Base-by-base conservation (phyloP, 345 rosid genomes). In the Bretschneidera sinensis region DNA sequence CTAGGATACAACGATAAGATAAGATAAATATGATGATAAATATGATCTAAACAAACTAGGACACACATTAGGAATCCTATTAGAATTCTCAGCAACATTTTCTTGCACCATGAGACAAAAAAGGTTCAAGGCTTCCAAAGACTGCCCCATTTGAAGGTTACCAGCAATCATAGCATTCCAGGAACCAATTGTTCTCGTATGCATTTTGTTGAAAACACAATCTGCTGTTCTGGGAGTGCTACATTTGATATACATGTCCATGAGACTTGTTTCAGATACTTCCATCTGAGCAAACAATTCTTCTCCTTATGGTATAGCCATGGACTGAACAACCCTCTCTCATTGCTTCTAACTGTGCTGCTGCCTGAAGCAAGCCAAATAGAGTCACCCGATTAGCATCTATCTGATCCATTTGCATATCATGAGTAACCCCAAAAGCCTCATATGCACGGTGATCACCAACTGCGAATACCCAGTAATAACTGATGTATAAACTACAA, bases 161-260 rank as follows among this genome's bases (percentile, higher is more conserved):
- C 76, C 71, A 43, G 61, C 69, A 49, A 71, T 61, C 71, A 68
- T 51, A 24, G 71, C 76, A 76, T 71, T 76, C 76, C 76, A 71
- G 35, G 56, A 64, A 61, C 76, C 68, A 57, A 54, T 61, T 34
- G 48, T 53, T 61, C 25, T 64, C 34, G 17, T 20, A 23, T 71
- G 48, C 62, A 64, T 60, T 59, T 51, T 31, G 18, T 52, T 47
- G 51, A 70, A 76, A 48, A 61, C 43, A 43, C 53, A 48, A 5
- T 57, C 59, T 8, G 73, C 76, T 47, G 17, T 63, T 23, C 25
- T n/a, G 21, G 19, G 57, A 5, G 35, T 56, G 51, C 57, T 54
- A 31, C 78, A 77, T 67, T 71, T 73, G 34, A 70, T 54, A 60
- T 77, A 77, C 78, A 76, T 69, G 21, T 74, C 74, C 58, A 71